A percentile compares a stretch with the other conserved stretches of the same genome.
These are phyloP conservation scores for Zelopaecilomyces penicillatus DNA, from an alignment of 2,329 filamentous ascomycete genomes.

Conservation along the genomic window DNA sequence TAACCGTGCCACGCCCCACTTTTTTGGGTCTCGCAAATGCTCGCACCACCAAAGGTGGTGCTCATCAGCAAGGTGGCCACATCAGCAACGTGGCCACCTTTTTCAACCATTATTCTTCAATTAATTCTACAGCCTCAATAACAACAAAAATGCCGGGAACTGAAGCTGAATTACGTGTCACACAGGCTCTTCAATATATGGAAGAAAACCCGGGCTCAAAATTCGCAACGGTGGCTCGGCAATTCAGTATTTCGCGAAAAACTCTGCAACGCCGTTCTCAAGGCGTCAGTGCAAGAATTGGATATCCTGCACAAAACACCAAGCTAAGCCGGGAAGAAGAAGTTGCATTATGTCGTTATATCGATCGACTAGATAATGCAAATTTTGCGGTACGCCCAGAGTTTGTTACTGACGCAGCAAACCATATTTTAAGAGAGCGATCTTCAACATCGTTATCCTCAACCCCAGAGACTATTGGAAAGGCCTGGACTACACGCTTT, in stretches of 20 bases:
- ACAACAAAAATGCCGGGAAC: no score
- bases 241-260: neutral
- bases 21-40: no score
- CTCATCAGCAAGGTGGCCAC: no score
- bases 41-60: no score
- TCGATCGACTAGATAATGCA: conserved; percentile 2
- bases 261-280: neutral
- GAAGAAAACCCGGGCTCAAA: no score
- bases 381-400: conserved; percentile 5
- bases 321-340: conserved; percentile 8
- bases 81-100: no score
- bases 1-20: no score
- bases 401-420: conserved; percentile 6
- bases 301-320: neutral
- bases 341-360: conserved; percentile 4
- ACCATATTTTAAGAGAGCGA: conserved; percentile 4
- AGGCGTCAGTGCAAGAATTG: neutral
- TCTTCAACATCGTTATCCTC: neutral
- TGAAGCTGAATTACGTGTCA: no score
- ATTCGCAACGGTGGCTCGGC: neutral
- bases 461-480: conserved; percentile 3
- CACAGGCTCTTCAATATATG: no score
- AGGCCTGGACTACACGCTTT: conserved; percentile 5
- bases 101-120: no score
- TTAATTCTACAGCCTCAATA: no score